Evolutionary conservation across 2,329 filamentous ascomycete species (phyloP), one percentile per base, ranked within the genome.

Genomic region (Lasiodiplodia gonubiensis): DNA sequence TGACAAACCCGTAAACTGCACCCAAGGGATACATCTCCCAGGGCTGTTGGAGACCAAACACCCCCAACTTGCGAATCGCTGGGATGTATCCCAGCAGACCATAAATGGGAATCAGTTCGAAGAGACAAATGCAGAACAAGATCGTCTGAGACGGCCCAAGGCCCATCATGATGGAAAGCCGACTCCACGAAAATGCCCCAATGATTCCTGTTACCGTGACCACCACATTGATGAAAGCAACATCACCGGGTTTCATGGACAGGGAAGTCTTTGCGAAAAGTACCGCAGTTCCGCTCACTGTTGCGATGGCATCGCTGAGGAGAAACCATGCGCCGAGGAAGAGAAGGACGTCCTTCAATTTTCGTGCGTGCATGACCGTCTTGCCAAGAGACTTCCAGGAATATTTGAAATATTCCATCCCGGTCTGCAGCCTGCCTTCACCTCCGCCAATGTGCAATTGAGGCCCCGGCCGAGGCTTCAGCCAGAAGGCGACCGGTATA

Each of bases 1-100:
- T 88, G 2, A 98, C 94, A 60, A 99, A 88, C 0, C 95, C 95
- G 78, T 97, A 98, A 14, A 98, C 88, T 3, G 92, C 91, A 0
- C 93, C 94, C 0, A 99, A 81, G 0, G 92, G 92, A 73, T 95
- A 98, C 92, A 99, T 97, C 74, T 99, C 95, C 92, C 93, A 97
- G 3, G 92, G 90, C 76, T 95, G 90, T 78, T 97, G 93, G n/a
- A 99, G 84, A 1, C 95, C 95, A 49, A 93, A 81, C 5, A 92
- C 88, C 0, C 93, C 94, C 79, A 91, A 88, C 8, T 84, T 81
- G 72, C 89, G 86, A 55, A 99, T 86, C 7, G 92, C 88, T 0
- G 94, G 93, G 18, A 98, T 84, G 75, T 95, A 97, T 0, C 94
- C 94, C 21, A 97, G 81, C 14, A 99, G 84, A 0, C 94, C 94